Evolutionary conservation across 2,329 filamentous ascomycete genomes (phyloP).

Genomic region (Trichoderma citrinoviride): DNA sequence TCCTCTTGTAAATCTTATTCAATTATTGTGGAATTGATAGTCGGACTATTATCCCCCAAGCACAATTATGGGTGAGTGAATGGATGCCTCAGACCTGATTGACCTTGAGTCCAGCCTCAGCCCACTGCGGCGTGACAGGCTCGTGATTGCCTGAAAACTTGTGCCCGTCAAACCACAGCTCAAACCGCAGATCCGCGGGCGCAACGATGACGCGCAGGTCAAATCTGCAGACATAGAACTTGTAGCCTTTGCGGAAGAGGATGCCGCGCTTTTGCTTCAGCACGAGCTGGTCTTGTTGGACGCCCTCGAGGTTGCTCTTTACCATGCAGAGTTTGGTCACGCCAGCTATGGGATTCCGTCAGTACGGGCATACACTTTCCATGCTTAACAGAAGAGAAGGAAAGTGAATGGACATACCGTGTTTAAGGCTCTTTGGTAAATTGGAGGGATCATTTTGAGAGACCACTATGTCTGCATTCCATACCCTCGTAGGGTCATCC

Average conservation of each 20-base stretch:
- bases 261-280: constrained; percentile 37
- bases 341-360: constrained; percentile 31
- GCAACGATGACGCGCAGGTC: constrained; percentile 55
- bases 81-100: not conserved
- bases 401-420: constrained; percentile 30
- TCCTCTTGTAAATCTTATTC: too few species aligned
- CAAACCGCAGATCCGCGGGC: constrained; percentile 51
- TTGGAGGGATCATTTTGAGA: constrained; percentile 39
- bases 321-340: constrained; percentile 41
- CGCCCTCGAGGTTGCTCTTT: constrained; percentile 41
- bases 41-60: too few species aligned
- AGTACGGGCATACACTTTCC: not conserved
- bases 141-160: constrained; percentile 30
- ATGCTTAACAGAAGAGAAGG: too few species aligned
- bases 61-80: too few species aligned
- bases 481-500: constrained; percentile 35
- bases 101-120: not conserved
- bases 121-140: constrained; percentile 33
- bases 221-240: constrained; percentile 42
- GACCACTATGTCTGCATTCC: constrained; percentile 40
- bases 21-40: too few species aligned
- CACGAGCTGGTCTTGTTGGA: constrained; percentile 40
- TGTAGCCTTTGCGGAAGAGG: constrained; percentile 36
- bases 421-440: constrained; percentile 39
- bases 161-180: constrained; percentile 39